Percentiles rank a stretch among this genome's conserved stretches.
phyloP scores from a whole-genome alignment of 2,329 filamentous ascomycete species.

The Neonectria magnoliae region DNA sequence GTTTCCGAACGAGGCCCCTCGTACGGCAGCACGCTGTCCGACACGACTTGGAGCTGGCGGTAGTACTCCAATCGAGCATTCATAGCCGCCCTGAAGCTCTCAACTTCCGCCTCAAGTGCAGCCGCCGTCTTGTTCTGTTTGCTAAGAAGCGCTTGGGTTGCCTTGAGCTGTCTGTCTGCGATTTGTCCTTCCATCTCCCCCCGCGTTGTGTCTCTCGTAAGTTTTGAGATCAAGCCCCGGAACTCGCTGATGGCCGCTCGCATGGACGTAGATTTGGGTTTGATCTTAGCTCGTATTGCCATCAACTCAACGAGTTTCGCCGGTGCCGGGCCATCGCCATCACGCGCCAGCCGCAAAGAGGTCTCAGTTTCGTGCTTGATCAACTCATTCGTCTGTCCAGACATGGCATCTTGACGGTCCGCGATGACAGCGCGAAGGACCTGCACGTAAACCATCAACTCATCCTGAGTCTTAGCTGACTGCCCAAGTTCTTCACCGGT shows the following conservation, averaged over 20 bases:
- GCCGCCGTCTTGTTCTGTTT: constrained; percentile 61
- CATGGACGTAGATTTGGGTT: constrained; percentile 70
- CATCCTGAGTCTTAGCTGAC: constrained; percentile 87
- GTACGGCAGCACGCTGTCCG: constrained; percentile 83
- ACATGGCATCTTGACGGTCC: constrained; percentile 80
- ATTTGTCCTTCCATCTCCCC: constrained; percentile 76
- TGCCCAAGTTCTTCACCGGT: constrained; percentile 92
- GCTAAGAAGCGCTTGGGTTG: constrained; percentile 63
- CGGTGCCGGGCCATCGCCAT: constrained; percentile 76
- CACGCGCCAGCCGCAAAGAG: constrained; percentile 68
- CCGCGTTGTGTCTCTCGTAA: constrained; percentile 49
- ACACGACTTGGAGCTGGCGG: constrained; percentile 88
- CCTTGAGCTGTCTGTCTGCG: constrained; percentile 69
- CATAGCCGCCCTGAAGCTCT: constrained; percentile 80
- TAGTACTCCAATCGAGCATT: constrained; percentile 92
- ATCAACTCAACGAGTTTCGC: constrained; percentile 66
- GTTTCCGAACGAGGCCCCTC: constrained; percentile 70
- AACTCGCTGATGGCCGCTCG: constrained; percentile 76
- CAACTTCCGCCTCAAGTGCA: constrained; percentile 74
- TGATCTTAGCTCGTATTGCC: constrained; percentile 56
- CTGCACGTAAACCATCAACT: constrained; percentile 87
- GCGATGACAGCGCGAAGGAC: constrained; percentile 78
- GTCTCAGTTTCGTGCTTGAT: constrained; percentile 76
- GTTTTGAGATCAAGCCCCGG: constrained; percentile 71
- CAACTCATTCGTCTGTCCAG: constrained; percentile 79